Evolutionary conservation across 208 protist species (phyloP).

Genomic region (Leptomonas pyrrhocoris): DNA sequence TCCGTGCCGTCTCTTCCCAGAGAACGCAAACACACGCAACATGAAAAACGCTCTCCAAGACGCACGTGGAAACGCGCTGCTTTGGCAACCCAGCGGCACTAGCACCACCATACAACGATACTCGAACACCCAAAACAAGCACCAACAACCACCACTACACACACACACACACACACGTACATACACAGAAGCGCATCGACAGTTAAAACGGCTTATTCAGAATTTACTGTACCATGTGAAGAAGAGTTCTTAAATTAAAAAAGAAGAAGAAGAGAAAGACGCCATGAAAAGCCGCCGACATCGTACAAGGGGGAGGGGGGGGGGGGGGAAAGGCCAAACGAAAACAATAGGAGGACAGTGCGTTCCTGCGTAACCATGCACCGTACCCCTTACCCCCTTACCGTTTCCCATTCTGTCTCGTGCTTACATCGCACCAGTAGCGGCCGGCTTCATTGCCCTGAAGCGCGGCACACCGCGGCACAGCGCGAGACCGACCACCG

Average conservation of each 20-base stretch:
- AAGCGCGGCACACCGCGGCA: constrained; percentile 74
- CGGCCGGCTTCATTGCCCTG: constrained; percentile 34
- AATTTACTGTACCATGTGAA: constrained; percentile 16
- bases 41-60: no score
- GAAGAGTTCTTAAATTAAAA: background rate
- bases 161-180: background rate
- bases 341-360: no score
- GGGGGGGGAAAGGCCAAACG: no score
- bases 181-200: background rate
- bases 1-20: no score
- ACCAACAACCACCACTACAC: background rate
- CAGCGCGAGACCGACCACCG: constrained; percentile 67
- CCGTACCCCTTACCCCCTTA: no score
- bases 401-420: constrained; percentile 6
- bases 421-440: constrained; percentile 26
- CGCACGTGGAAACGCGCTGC: no score
- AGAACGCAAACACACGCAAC: no score
- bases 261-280: background rate
- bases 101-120: no score
- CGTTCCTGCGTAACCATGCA: no score
- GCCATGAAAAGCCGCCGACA: background rate
- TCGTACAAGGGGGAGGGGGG: no score
- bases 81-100: no score
- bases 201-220: no score
- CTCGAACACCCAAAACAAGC: background rate